Base-by-base conservation (phyloP, 345 rosid species). In the Syzygium jambos region DNA sequence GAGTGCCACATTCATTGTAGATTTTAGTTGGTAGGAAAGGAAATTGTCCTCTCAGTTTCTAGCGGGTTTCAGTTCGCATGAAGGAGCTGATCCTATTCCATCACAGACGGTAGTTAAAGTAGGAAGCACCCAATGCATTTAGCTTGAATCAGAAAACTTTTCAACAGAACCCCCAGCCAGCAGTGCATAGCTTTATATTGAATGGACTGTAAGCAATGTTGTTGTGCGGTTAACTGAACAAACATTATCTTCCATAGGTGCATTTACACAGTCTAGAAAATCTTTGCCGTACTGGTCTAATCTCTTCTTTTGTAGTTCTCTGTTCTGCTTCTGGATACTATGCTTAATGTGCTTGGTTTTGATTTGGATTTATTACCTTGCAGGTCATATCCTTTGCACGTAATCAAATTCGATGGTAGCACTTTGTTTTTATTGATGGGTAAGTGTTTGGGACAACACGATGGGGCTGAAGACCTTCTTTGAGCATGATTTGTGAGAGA, bases 301-400 rank as follows among this genome's bases (percentile, higher is more conserved):
- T 13, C 1, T 77, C 51, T 77, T 53, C 87, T 13, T 85, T 19
- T 15, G 53, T 12, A 56, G n/a, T 86, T 59, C 82, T 49, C 54
- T 46, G 22, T 46, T 86, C 25, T 68, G 27, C 49, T 86, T 84
- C 15, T 80, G 25, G 38, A 55, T 78, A 49, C 49, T n/a, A 68
- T 89, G 30, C 83, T 55, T 89, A 34, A 34, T 73, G 59, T 17
- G 46, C 41, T 34, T n/a, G 86, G 54, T 88, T 85, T 46, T 87
- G 54, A 73, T 73, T 87, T 52, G 52, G 38, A 19, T 80, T 52
- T 52, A 49, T 52, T 77, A n/a, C 88, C 30, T 51, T 85, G 95
- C 96, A 97, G 98, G 99, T 97, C 99, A 97, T 97, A 97, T 97
- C 99, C 98, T 96, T 96, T 57, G 14, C 19, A 0, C 16, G 4